These are phyloP conservation scores for Citrus glauca DNA, from an alignment of 345 rosid genomes.

Conservation along the genomic window DNA sequence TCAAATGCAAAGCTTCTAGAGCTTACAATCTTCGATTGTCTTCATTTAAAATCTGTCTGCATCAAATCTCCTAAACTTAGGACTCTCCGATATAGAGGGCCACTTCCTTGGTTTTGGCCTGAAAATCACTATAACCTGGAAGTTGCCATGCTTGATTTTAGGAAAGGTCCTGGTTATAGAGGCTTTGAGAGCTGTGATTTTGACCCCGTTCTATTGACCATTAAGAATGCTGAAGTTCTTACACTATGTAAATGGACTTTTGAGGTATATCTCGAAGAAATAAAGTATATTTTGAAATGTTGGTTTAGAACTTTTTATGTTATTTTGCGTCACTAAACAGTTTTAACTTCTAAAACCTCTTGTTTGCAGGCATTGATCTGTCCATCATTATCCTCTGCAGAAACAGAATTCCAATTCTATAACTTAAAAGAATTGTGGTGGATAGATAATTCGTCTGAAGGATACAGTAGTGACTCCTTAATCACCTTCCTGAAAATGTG, in stretches of 20 bases:
- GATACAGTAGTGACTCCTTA: slow-evolving; percentile 27
- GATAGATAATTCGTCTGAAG: slow-evolving; percentile 42
- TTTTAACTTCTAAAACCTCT: neutral
- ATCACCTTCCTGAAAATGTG: slow-evolving; percentile 51
- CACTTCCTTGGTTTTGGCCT: slow-evolving; percentile 40
- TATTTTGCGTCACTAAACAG: neutral
- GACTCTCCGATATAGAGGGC: slow-evolving; percentile 35
- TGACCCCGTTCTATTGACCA: slow-evolving; percentile 40
- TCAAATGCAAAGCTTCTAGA: slow-evolving; percentile 42
- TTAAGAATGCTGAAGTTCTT: slow-evolving; percentile 50
- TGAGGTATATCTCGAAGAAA: slow-evolving; percentile 31
- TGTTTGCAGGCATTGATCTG: slow-evolving; percentile 40
- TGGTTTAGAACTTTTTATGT: neutral
- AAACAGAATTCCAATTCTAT: slow-evolving; percentile 49
- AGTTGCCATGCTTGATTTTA: slow-evolving; percentile 44
- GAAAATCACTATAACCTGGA: slow-evolving; percentile 52
- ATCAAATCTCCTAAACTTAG: slow-evolving; percentile 40
- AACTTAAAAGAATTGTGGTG: slow-evolving; percentile 53
- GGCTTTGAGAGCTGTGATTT: slow-evolving; percentile 22
- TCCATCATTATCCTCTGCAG: slow-evolving; percentile 38
- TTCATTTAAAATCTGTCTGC: slow-evolving; percentile 29
- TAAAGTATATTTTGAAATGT: neutral
- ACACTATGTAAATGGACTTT: slow-evolving; percentile 61
- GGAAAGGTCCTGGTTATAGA: slow-evolving; percentile 37
- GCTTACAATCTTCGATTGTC: slow-evolving; percentile 45